Conservation (phyloP, 768 basidiomycete genomes). For the Podaxis sp. region DNA sequence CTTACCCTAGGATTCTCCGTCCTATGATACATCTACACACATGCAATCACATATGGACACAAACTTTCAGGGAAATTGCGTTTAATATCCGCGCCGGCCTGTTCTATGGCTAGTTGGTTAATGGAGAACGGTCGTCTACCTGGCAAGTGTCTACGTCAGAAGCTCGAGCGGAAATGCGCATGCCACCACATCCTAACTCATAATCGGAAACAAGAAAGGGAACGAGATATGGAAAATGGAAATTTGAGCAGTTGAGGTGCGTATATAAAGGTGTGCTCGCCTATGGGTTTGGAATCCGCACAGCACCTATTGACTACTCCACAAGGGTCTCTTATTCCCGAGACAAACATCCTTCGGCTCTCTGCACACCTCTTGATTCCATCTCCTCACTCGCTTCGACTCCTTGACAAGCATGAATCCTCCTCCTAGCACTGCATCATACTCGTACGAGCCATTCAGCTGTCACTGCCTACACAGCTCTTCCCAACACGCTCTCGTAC, state of each 20-base stretch:
- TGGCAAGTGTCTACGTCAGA: conserved; percentile 11
- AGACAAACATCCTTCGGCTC: neutral
- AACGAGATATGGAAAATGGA: neutral
- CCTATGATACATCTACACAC: conserved; percentile 6
- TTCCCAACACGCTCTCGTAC: conserved; percentile 18
- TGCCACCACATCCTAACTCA: neutral
- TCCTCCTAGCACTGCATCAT: conserved; percentile 4
- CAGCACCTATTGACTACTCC: neutral
- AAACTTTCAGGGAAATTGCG: conserved; percentile 3
- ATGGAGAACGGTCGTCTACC: conserved; percentile 6
- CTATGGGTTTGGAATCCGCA: neutral
- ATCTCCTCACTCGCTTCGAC: neutral
- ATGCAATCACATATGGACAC: conserved; percentile 5
- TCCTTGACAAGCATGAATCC: conserved; percentile 1
- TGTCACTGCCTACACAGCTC: conserved; percentile 17
- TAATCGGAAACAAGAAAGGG: neutral
- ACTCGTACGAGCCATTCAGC: conserved; percentile 13
- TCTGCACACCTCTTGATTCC: neutral
- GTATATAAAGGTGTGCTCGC: conserved; percentile 1
- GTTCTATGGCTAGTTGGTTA: conserved; percentile 8
- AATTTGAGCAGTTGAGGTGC: neutral
- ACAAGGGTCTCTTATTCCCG: neutral
- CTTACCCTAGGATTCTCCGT: conserved; percentile 6
- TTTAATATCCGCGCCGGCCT: conserved; percentile 10
- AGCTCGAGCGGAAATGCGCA: neutral